These are phyloP conservation scores for Dillenia suffruticosa DNA, from an alignment of 164 flowering plant species.

Conservation along the genomic window DNA sequence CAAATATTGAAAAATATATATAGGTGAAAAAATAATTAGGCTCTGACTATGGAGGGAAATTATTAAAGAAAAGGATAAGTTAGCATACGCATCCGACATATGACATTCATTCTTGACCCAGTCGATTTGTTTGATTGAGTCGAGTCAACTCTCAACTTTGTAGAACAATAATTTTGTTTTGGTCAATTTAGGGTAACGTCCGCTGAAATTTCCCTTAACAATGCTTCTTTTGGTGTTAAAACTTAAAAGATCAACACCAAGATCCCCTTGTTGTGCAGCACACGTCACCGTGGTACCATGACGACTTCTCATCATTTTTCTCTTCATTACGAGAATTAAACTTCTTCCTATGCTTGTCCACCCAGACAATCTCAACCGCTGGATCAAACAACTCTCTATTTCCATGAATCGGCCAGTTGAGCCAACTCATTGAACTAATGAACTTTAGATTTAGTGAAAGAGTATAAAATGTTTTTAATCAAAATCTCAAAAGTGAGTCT, in stretches of 20 bases:
- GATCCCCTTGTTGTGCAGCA: constrained; percentile 3
- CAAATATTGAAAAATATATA: too few relatives aligned
- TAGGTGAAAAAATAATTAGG: too few relatives aligned
- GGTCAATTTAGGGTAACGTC: constrained; percentile 5
- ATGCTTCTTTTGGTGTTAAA: constrained; percentile 8
- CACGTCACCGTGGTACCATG: neutral
- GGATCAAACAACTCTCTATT: constrained; percentile 14
- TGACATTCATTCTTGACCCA: neutral
- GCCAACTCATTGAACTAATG: too few relatives aligned
- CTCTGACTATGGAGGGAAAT: too few relatives aligned
- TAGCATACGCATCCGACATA: too few relatives aligned
- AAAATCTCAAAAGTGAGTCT: too few relatives aligned
- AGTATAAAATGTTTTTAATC: too few relatives aligned
- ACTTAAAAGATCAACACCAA: neutral
- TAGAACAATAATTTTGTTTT: neutral
- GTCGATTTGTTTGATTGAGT: neutral
- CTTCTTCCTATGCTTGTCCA: constrained; percentile 18
- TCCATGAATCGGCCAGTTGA: too few relatives aligned
- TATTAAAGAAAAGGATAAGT: too few relatives aligned
- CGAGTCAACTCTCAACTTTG: neutral
- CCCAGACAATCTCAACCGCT: constrained; percentile 15
- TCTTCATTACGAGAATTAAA: constrained; percentile 4
- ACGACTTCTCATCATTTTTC: neutral
- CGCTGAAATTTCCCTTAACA: constrained; percentile 32
- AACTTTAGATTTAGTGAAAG: too few relatives aligned